phyloP scores from a whole-genome alignment of 176 grass and related monocot genomes.

The Oropetium thomaeum region DNA sequence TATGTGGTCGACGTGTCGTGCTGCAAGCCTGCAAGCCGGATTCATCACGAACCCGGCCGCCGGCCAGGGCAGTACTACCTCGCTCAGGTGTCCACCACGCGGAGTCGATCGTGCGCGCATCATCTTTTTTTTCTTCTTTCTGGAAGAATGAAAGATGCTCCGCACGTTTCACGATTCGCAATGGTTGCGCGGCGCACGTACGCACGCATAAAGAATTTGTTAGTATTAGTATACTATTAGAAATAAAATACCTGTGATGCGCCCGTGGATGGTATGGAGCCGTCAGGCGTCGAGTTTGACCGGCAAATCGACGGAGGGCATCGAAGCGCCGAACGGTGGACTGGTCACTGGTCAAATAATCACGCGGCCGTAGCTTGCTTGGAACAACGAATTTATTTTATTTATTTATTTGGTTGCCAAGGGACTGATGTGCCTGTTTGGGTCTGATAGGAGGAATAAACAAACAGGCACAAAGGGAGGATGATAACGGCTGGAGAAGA shows the following conservation, averaged over 20 bases:
- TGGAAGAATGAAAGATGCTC: background rate
- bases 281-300: conserved; percentile 44
- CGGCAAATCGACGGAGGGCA: background rate
- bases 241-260: too few relatives aligned
- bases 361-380: conserved; percentile 17
- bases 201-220: background rate
- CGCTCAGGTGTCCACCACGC: too few relatives aligned
- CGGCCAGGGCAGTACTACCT: background rate
- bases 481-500: background rate
- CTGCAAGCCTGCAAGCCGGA: too few relatives aligned
- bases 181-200: conserved; percentile 7
- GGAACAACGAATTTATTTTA: conserved; percentile 1
- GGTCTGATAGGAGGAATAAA: background rate
- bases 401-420: too few relatives aligned
- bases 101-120: background rate
- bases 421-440: background rate
- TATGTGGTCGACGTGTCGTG: too few relatives aligned
- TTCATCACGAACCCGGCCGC: too few relatives aligned
- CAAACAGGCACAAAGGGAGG: background rate
- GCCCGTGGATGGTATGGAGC: background rate
- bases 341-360: conserved; percentile 20
- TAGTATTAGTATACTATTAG: background rate
- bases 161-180: background rate
- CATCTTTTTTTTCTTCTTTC: background rate
- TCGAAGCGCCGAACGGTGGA: background rate